phyloP scores from a whole-genome alignment of 192 early-diverging fungal species.

The Linnemannia hyalina region DNA sequence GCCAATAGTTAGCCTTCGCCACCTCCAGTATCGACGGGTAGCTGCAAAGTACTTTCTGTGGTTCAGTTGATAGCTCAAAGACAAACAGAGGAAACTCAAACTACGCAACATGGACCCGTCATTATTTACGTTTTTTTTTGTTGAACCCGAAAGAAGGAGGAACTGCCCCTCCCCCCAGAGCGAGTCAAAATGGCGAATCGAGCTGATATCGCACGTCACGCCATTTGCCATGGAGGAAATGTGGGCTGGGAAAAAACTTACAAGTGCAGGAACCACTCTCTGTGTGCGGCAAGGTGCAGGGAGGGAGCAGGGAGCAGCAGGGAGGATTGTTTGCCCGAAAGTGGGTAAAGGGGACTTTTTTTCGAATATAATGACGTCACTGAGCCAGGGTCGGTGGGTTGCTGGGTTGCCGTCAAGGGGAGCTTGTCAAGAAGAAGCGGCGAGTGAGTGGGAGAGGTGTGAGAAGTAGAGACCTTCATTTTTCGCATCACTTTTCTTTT shows the following conservation, averaged over 20 bases:
- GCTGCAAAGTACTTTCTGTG: neutral
- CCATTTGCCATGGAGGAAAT: neutral
- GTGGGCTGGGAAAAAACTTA: neutral
- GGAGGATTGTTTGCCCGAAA: neutral
- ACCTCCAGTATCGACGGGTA: neutral
- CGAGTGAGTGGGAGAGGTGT: neutral
- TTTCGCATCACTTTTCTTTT: neutral
- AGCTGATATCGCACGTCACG: neutral
- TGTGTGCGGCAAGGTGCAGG: neutral
- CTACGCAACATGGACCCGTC: neutral
- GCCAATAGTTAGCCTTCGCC: neutral
- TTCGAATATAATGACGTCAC: neutral
- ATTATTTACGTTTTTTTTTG: too few relatives aligned
- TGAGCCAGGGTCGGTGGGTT: neutral
- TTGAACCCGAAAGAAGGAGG: too few relatives aligned
- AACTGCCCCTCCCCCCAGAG: neutral
- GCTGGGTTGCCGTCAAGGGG: too few relatives aligned
- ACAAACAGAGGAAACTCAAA: too few relatives aligned
- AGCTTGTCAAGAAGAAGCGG: too few relatives aligned
- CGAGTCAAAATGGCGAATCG: neutral
- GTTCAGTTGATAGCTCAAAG: neutral
- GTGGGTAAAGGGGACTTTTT: too few relatives aligned
- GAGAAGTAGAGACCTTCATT: neutral
- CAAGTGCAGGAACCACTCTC: neutral
- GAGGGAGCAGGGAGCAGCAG: neutral